Evolutionary conservation across 345 rosid genomes (phyloP).

Genomic region (Citrus cavaleriei): DNA sequence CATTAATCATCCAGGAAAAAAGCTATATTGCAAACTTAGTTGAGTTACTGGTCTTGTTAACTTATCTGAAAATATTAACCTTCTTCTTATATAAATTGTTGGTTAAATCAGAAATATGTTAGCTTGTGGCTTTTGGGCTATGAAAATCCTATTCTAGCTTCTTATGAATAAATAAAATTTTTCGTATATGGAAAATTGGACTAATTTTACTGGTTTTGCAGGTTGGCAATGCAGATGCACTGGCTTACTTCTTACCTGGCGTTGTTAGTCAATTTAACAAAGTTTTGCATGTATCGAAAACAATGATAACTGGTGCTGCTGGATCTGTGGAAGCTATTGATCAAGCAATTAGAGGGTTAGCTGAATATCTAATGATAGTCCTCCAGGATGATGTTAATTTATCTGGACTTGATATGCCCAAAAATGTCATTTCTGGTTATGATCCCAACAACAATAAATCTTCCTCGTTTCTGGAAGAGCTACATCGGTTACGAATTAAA

Average conservation of each 20-base stretch:
- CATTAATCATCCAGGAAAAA: too few species aligned
- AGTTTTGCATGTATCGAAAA: conserved; percentile 70
- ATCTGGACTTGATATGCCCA: conserved; percentile 29
- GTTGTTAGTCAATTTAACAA: conserved; percentile 82
- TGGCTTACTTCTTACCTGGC: conserved; percentile 96
- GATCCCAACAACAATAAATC: conserved; percentile 36
- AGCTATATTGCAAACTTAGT: too few species aligned
- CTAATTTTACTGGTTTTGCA: conserved; percentile 27
- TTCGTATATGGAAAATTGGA: neutral
- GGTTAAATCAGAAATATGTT: neutral
- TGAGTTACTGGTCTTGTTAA: too few species aligned
- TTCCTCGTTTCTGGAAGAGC: conserved; percentile 56
- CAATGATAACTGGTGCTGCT: conserved; percentile 90
- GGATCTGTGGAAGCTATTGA: conserved; percentile 78
- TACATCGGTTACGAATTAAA: conserved; percentile 55
- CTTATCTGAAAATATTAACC: neutral
- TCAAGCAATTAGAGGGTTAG: conserved; percentile 80
- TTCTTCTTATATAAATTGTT: neutral
- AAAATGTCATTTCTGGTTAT: conserved; percentile 22
- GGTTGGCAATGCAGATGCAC: conserved; percentile 86
- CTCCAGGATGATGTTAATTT: conserved; percentile 68
- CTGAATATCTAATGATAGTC: conserved; percentile 90
- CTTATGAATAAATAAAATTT: neutral
- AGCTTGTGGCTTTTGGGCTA: neutral
- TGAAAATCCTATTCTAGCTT: neutral